These are phyloP conservation scores for Coniochaeta pulveracea DNA, from an alignment of 2,329 filamentous ascomycete genomes.

Conservation along the genomic window DNA sequence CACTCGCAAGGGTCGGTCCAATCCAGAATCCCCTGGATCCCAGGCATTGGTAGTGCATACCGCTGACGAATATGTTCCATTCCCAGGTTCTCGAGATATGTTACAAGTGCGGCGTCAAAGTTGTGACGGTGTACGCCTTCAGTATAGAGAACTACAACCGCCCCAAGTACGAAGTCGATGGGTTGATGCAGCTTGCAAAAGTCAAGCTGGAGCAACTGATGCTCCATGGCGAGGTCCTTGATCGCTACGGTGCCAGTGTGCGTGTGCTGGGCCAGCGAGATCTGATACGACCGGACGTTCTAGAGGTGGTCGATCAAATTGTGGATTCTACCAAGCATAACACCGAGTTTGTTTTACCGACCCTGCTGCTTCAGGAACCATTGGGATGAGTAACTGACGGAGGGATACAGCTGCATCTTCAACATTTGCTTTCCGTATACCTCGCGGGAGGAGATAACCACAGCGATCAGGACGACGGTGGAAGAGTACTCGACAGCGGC, in stretches of 20 bases:
- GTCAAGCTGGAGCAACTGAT: slow-evolving; percentile 85
- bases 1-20: slow-evolving; percentile 64
- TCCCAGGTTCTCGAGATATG: slow-evolving; percentile 86
- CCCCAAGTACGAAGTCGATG: slow-evolving; percentile 91
- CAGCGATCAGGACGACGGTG: slow-evolving; percentile 78
- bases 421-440: slow-evolving; percentile 99
- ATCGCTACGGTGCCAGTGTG: slow-evolving; percentile 82
- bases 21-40: slow-evolving; percentile 4
- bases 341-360: slow-evolving; percentile 50
- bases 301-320: slow-evolving; percentile 78
- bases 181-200: slow-evolving; percentile 95
- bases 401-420: slow-evolving; percentile 44
- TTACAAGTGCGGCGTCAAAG: slow-evolving; percentile 94
- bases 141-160: slow-evolving; percentile 99
- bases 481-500: slow-evolving; percentile 72
- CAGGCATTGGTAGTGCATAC: slow-evolving; percentile 9
- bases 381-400: slow-evolving; percentile 10
- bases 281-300: slow-evolving; percentile 74
- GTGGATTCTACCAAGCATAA: slow-evolving; percentile 82
- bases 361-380: background rate
- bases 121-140: slow-evolving; percentile 96
- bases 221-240: slow-evolving; percentile 85
- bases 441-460: slow-evolving; percentile 87
- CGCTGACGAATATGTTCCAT: background rate
- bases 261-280: slow-evolving; percentile 77